Evolutionary conservation across 1,284 basidiomycete genomes (phyloP), one percentile per base, ranked within the genome.

Genomic region (Heterobasidion parviporum): DNA sequence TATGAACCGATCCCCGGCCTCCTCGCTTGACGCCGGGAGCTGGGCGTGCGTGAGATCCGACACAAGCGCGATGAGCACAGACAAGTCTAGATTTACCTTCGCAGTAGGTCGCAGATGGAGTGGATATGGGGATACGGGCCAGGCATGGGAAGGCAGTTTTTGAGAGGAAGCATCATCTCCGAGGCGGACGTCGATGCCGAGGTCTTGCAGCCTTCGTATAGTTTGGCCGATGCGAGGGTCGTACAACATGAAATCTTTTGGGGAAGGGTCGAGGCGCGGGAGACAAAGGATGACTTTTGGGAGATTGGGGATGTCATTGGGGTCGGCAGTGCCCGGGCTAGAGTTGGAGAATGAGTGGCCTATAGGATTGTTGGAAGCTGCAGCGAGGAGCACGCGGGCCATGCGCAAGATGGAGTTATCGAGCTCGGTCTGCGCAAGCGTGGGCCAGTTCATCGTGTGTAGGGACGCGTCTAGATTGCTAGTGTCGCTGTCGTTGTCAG

Each of bases 41-140:
- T 80, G 74, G 1, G 87, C 75, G 66, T 94, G 91, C 0, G 89
- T 83, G 45, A 92, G 79, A 62, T 94, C 91, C 5, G 89, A 91
- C 36, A 90, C 81, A 32, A 94, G 77, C 0, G 90, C 91, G 59
- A 94, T 87, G 52, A 94, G 78, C 0, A 87, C 76, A 0, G 90
- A 92, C 8, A 93, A 76, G 67, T 94, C 92, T 45, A 93, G 75
- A 62, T 92, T 92, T 67, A 94, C 74, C 49, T 74, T 72, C 3
- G 65, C 60, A 0, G 83, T 85, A 0, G 89, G 85, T 9, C 16
- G 68, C 9, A 78, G 59, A 18, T 20, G 43, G 60, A 56, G 18
- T 55, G 46, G 61, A 26, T 26, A 26, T 26, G 26, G 34, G 65
- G 56, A 16, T 57, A 41, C 16, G 26, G 43, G 53, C 59, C 56